Evolutionary conservation across 2,329 filamentous ascomycete species (phyloP), one percentile per base, ranked within the genome.

Genomic region (Davidsoniella eucalypti): DNA sequence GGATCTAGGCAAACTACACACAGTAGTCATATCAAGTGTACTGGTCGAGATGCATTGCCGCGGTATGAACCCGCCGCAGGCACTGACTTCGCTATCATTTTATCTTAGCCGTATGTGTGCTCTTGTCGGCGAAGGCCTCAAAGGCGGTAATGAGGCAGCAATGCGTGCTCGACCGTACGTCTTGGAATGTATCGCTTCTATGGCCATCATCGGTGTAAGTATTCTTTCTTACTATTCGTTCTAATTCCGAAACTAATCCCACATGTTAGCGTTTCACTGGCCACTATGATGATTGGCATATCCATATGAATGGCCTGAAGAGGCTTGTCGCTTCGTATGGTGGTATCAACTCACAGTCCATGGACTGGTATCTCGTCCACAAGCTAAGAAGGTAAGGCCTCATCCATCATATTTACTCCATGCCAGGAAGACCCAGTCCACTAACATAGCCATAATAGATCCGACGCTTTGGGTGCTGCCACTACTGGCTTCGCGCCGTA

Each of bases 91-190:
- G 17, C 21, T 53, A 16, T 50, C 51, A 16, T 53, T 53, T 12
- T 53, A 53, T 38, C 44, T 53, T 10, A 53, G 51, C 29, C 37
- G 51, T 8, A 53, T 53, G 51, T 53, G 51, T 41, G 51, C 51
- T 12, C 41, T 53, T 10, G 51, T 53, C n/a, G 38, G 51, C 29
- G 51, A 53, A 9, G 47, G 51, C 9, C 37, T 53, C 21, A 53
- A 53, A 29, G 51, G 50, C 12, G 51, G 51, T 14, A 44, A 53
- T 41, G 48, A 53, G 25, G 47, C 47, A 14, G 44, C 51, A 4
- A 47, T 47, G 23, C 42, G 40, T 39, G 43, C 43, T n/a, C 37
- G 40, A 14, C 51, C 51, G n/a, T 53, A 53, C 47, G 47, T 53
- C 2, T 12, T 53, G 4, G 51, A 53, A 44, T 53, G 51, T 46